phyloP scores from a whole-genome alignment of 1,284 basidiomycete genomes.

The Wolfiporia cocos region DNA sequence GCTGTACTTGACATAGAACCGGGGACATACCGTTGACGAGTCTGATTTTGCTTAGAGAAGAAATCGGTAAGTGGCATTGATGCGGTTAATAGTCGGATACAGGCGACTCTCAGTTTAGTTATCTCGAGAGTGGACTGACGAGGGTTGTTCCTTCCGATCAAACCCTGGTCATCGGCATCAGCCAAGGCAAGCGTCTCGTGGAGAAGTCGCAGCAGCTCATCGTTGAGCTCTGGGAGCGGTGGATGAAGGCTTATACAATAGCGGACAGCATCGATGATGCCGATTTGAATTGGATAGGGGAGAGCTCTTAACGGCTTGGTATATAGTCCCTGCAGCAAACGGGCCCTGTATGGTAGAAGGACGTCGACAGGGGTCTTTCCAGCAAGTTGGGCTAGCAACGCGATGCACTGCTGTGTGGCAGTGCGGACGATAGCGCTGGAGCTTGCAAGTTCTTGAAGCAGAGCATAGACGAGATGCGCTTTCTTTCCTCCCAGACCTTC shows the following conservation, averaged over 20 bases:
- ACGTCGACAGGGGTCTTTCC: conserved; percentile 75
- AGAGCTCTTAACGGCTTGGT: conserved; percentile 96
- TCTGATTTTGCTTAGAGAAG: conserved; percentile 76
- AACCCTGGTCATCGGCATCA: conserved; percentile 87
- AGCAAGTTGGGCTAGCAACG: conserved; percentile 73
- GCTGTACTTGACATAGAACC: neutral
- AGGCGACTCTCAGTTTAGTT: conserved; percentile 90
- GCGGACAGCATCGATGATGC: conserved; percentile 96
- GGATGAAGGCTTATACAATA: conserved; percentile 86
- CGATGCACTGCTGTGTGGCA: conserved; percentile 81
- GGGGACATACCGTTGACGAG: conserved; percentile 69
- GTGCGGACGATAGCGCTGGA: conserved; percentile 84
- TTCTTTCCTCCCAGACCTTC: conserved; percentile 41
- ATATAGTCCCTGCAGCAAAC: conserved; percentile 88
- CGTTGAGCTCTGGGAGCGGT: conserved; percentile 84
- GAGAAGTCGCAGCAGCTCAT: conserved; percentile 88
- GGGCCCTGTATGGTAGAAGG: conserved; percentile 81
- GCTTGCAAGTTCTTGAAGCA: conserved; percentile 88
- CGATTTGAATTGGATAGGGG: conserved; percentile 95
- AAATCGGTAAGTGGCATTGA: conserved; percentile 95
- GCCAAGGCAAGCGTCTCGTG: conserved; percentile 95
- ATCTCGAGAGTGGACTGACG: conserved; percentile 84
- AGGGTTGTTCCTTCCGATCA: conserved; percentile 70
- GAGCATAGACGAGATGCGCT: conserved; percentile 71
- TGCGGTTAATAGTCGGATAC: conserved; percentile 89